Conservation (phyloP, 2,329 filamentous ascomycete species). For the Fusarium sp. region DNA sequence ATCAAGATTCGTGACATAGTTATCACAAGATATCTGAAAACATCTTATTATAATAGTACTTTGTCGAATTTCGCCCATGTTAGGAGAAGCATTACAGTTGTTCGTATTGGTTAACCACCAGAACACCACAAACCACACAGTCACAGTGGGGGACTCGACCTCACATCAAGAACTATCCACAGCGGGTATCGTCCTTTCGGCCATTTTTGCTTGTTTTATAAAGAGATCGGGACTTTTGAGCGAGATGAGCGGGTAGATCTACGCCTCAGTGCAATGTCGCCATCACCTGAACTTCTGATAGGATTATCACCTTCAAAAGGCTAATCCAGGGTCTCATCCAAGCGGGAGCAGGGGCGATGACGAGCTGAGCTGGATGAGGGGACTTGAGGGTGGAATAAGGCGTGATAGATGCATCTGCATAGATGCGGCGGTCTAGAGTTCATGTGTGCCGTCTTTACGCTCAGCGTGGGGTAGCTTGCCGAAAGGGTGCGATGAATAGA, state of each 20-base stretch:
- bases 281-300: conserved; percentile 13
- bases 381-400: conserved; percentile 1
- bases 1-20: not conserved
- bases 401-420: conserved; percentile 9
- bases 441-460: not conserved
- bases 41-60: too few relatives aligned
- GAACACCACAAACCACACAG: not conserved
- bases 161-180: not conserved
- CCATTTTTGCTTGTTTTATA: conserved; percentile 3
- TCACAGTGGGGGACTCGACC: not conserved
- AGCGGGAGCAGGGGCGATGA: conserved; percentile 28
- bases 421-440: not conserved
- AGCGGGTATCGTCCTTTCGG: not conserved
- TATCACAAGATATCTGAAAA: not conserved
- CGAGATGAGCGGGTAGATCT: conserved; percentile 17
- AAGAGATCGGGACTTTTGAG: conserved; percentile 7
- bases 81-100: not conserved
- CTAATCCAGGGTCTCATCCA: conserved; percentile 9
- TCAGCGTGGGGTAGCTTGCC: not conserved
- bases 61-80: not conserved
- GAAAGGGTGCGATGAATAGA: not conserved
- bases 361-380: conserved; percentile 17
- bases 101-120: not conserved
- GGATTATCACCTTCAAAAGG: conserved; percentile 4
- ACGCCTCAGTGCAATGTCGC: conserved; percentile 24